Evolutionary conservation across 2,329 filamentous ascomycete genomes (phyloP).

Genomic region (Cladosporium austrohemisphaericum): DNA sequence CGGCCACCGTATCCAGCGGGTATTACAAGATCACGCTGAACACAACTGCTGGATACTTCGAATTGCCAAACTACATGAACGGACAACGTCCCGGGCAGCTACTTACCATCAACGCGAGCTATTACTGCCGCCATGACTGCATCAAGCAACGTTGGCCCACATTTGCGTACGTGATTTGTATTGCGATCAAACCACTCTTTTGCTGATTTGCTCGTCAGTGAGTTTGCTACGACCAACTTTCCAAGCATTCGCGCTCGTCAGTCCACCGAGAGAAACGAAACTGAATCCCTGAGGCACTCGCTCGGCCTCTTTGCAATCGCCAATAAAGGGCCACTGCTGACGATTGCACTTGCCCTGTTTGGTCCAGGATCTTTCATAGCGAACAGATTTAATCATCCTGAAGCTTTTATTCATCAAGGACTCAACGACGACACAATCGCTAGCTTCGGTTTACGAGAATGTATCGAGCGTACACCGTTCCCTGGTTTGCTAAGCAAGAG

Average conservation of each 20-base stretch:
- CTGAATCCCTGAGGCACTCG: too few species aligned
- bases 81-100: slow-evolving; percentile 19
- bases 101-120: too few species aligned
- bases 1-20: background rate
- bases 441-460: too few species aligned
- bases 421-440: too few species aligned
- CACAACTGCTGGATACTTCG: slow-evolving; percentile 34
- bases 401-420: too few species aligned
- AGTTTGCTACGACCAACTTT: background rate
- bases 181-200: background rate
- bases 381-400: too few species aligned
- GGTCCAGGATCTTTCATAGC: background rate
- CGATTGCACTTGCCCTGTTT: background rate
- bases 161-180: too few species aligned
- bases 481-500: too few species aligned
- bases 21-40: slow-evolving; percentile 26
- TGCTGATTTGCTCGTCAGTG: background rate
- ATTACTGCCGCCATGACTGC: too few species aligned
- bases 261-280: too few species aligned
- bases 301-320: background rate
- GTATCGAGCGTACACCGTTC: too few species aligned
- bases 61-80: slow-evolving; percentile 32
- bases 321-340: background rate
- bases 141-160: too few species aligned
- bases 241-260: background rate